Percentiles rank a stretch among this genome's conserved stretches.
Evolutionary conservation across 495 filamentous ascomycete genomes (phyloP).

Genomic region (Bacidia gigantensis): DNA sequence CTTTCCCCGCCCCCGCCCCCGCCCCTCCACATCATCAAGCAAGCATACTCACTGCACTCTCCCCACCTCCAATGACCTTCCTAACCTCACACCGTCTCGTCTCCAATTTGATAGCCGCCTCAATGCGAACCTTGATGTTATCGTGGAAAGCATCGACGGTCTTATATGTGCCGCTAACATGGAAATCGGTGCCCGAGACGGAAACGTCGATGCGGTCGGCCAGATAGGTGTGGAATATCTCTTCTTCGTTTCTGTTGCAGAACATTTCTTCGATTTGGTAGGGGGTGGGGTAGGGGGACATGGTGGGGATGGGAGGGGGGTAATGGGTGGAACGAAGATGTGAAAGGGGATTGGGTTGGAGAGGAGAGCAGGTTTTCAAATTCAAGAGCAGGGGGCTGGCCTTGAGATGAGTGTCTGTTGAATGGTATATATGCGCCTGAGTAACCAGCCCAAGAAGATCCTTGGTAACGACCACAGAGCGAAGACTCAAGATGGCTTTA

Average conservation of each 20-base stretch:
- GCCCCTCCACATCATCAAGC: neutral
- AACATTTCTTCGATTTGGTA: slow-evolving; percentile 9
- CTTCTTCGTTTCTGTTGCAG: neutral
- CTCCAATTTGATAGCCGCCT: neutral
- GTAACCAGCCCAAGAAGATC: too few relatives aligned
- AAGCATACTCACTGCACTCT: neutral
- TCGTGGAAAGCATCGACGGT: slow-evolving; percentile 2
- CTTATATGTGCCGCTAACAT: slow-evolving; percentile 1
- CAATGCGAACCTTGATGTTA: neutral
- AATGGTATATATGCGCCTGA: too few relatives aligned
- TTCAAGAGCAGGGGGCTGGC: too few relatives aligned
- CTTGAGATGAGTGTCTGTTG: too few relatives aligned
- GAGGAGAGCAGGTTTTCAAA: too few relatives aligned
- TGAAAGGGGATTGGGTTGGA: too few relatives aligned
- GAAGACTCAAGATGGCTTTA: too few relatives aligned
- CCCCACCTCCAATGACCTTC: slow-evolving; percentile 5
- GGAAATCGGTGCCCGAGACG: neutral
- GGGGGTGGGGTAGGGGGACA: slow-evolving; percentile 3
- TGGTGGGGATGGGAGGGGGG: neutral
- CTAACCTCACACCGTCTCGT: neutral
- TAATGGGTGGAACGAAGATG: too few relatives aligned
- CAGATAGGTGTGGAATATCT: neutral
- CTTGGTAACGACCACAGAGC: too few relatives aligned
- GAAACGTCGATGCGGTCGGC: neutral
- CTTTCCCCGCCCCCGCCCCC: neutral